phyloP scores from a whole-genome alignment of 345 rosid species.

The Populus ilicifolia region DNA sequence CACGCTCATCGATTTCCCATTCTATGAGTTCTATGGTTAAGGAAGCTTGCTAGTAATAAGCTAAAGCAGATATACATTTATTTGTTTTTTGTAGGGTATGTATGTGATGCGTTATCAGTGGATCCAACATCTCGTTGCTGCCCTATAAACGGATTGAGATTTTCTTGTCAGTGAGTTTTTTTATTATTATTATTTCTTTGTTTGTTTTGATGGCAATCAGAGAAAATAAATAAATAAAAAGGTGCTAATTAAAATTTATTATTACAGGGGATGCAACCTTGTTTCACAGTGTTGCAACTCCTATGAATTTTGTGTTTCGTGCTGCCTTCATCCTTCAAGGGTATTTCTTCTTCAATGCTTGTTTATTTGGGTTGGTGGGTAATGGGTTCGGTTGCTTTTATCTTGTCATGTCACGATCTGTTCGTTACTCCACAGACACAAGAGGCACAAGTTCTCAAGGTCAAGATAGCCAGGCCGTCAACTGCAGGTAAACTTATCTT shows the following conservation, averaged over 20 bases:
- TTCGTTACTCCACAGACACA: conserved; percentile 47
- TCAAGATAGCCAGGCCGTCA: conserved; percentile 74
- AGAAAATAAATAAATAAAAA: not conserved
- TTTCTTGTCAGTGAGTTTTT: conserved; percentile 84
- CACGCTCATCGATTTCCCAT: not conserved
- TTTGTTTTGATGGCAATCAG: not conserved
- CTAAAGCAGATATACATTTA: no score
- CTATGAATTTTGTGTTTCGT: conserved; percentile 88
- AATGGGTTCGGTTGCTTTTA: conserved; percentile 1
- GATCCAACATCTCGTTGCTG: conserved; percentile 78
- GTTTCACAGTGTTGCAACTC: conserved; percentile 78
- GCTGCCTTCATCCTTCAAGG: conserved; percentile 73
- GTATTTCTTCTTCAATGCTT: conserved; percentile 33
- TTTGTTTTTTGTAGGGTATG: conserved; percentile 51
- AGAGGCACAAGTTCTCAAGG: conserved; percentile 47
- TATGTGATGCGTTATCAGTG: conserved; percentile 76
- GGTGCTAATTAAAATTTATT: conserved; percentile 2
- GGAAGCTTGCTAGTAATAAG: not conserved
- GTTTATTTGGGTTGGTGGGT: conserved; percentile 4
- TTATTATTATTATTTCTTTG: not conserved
- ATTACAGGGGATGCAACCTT: conserved; percentile 71
- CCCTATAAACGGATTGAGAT: conserved; percentile 74
- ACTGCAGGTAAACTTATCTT: conserved; percentile 60
- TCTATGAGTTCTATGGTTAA: not conserved
- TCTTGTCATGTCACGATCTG: conserved; percentile 15